phyloP scores from a whole-genome alignment of 108 stramenopile species.

The Seminavis robusta region DNA sequence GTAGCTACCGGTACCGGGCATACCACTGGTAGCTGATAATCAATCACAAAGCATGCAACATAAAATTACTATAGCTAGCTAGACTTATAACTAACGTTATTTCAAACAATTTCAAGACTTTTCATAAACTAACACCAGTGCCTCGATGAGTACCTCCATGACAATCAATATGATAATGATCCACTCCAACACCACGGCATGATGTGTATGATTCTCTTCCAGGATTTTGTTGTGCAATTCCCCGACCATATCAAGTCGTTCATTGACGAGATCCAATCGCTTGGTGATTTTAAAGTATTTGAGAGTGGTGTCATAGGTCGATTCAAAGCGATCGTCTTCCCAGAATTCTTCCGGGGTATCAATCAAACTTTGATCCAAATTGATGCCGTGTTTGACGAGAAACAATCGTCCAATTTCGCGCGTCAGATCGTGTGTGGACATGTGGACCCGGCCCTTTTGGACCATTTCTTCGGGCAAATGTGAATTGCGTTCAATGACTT shows the following conservation, averaged over 20 bases:
- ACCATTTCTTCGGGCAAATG: conserved; percentile 48
- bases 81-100: too few species aligned
- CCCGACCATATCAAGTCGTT: conserved; percentile 29
- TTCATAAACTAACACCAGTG: too few species aligned
- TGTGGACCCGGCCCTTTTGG: conserved; percentile 28
- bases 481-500: conserved; percentile 32
- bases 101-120: too few species aligned
- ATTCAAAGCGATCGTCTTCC: conserved; percentile 51
- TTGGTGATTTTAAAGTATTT: conserved; percentile 34
- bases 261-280: conserved; percentile 28
- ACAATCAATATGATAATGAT: conserved; percentile 40
- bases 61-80: too few species aligned
- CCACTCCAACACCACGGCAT: conserved; percentile 34
- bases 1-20: too few species aligned
- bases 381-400: conserved; percentile 44
- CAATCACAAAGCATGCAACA: too few species aligned
- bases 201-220: conserved; percentile 40
- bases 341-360: conserved; percentile 50
- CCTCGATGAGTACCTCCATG: too few species aligned
- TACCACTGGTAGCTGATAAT: too few species aligned
- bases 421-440: conserved; percentile 33
- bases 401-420: conserved; percentile 37
- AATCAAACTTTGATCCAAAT: conserved; percentile 39
- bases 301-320: conserved; percentile 28
- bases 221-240: conserved; percentile 38